These are phyloP conservation scores for Pyrrhoderma lamaoense DNA, from an alignment of 1,284 basidiomycete species.

Conservation along the genomic window DNA sequence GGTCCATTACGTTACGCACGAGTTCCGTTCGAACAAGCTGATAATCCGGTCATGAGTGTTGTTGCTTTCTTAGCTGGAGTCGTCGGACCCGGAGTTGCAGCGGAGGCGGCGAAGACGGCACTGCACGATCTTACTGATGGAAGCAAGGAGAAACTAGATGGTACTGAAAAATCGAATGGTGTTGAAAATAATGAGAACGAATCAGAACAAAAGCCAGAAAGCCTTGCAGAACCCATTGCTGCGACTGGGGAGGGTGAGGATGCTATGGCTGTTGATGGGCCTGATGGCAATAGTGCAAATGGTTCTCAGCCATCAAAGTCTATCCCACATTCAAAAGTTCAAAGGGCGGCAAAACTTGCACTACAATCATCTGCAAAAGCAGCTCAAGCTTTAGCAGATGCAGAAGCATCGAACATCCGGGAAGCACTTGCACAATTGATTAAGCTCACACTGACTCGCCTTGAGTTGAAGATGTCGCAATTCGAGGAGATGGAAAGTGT, in stretches of 20 bases:
- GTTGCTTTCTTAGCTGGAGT: conserved; percentile 95
- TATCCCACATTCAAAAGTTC: conserved; percentile 69
- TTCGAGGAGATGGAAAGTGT: conserved; percentile 89
- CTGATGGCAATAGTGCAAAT: conserved; percentile 23
- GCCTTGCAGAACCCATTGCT: conserved; percentile 18
- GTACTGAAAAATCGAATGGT: conserved; percentile 26
- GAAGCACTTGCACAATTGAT: conserved; percentile 80
- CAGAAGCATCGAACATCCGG: conserved; percentile 80
- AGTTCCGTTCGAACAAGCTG: conserved; percentile 88
- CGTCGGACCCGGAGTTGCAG: conserved; percentile 85
- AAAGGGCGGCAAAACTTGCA: conserved; percentile 76
- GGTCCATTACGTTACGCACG: conserved; percentile 76
- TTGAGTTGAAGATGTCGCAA: conserved; percentile 88
- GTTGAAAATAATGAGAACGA: conserved; percentile 23
- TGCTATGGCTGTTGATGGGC: conserved; percentile 38
- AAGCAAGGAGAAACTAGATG: conserved; percentile 35
- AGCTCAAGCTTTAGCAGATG: conserved; percentile 74
- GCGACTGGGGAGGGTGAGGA: conserved; percentile 21
- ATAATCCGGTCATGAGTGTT: conserved; percentile 98
- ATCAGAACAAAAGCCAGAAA: conserved; percentile 21
- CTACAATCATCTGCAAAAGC: conserved; percentile 88
- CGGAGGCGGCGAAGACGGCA: conserved; percentile 89
- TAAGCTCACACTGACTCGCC: conserved; percentile 86
- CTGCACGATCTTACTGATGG: conserved; percentile 71
- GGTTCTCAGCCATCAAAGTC: conserved; percentile 29